Percentiles rank a stretch among this genome's conserved stretches.
Conservation (phyloP, 495 filamentous ascomycete species). For the Neurospora tetraspora region DNA sequence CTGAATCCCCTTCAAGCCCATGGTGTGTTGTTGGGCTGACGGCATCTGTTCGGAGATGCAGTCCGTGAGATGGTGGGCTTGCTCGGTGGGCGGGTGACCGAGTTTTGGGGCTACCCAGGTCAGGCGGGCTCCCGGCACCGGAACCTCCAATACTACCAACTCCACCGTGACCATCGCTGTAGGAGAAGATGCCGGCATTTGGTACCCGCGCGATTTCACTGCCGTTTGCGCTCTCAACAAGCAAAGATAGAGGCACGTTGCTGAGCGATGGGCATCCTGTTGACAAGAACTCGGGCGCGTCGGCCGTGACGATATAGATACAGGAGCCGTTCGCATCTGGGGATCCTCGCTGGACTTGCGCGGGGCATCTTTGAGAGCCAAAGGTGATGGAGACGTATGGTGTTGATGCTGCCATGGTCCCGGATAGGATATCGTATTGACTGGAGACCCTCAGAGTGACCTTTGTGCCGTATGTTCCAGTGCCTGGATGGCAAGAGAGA, state of each 20-base stretch:
- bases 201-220: slow-evolving; percentile 46
- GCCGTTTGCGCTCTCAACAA: slow-evolving; percentile 58
- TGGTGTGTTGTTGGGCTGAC: slow-evolving; percentile 20
- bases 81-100: slow-evolving; percentile 34
- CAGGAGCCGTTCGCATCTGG: slow-evolving; percentile 46
- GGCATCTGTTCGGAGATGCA: slow-evolving; percentile 16
- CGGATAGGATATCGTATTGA: slow-evolving; percentile 48
- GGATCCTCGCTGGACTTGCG: slow-evolving; percentile 50
- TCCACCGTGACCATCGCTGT: slow-evolving; percentile 33
- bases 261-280: slow-evolving; percentile 57
- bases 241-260: slow-evolving; percentile 59
- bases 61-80: slow-evolving; percentile 28
- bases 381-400: slow-evolving; percentile 61
- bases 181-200: slow-evolving; percentile 71
- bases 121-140: slow-evolving; percentile 31
- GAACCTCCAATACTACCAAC: slow-evolving; percentile 23
- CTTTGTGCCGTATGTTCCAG: slow-evolving; percentile 57
- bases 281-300: slow-evolving; percentile 58
- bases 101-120: slow-evolving; percentile 34
- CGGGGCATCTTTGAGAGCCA: slow-evolving; percentile 56
- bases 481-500: slow-evolving; percentile 53
- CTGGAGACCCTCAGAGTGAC: slow-evolving; percentile 64
- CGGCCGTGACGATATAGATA: slow-evolving; percentile 61
- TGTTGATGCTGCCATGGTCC: slow-evolving; percentile 43
- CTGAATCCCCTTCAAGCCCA: slow-evolving; percentile 16